Evolutionary conservation across 192 early-diverging fungal species (phyloP).

Genomic region (Kappamyces sp.): DNA sequence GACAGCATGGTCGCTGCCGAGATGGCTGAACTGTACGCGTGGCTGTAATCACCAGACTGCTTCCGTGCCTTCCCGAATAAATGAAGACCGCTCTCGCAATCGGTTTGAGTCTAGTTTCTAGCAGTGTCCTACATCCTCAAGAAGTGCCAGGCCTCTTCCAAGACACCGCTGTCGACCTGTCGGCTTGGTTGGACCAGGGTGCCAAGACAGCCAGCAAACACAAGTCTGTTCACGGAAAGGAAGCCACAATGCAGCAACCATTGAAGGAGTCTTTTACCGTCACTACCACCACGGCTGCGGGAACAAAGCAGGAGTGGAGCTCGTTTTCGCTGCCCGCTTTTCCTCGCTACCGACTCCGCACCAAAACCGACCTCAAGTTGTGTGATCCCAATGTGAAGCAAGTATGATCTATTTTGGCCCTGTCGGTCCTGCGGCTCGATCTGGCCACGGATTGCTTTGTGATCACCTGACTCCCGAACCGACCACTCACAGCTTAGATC

Average conservation of each 20-base stretch:
- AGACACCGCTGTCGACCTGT: no score
- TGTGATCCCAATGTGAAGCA: conserved; percentile 87
- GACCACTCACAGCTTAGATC: background rate
- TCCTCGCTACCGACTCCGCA: conserved; percentile 37
- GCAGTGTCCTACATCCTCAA: no score
- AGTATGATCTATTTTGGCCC: conserved; percentile 33
- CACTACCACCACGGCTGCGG: conserved; percentile 6
- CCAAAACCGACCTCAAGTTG: conserved; percentile 45
- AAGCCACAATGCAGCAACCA: background rate
- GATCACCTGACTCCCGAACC: background rate
- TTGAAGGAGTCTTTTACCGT: background rate
- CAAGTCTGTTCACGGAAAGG: no score
- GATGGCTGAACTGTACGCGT: no score
- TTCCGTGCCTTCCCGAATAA: no score
- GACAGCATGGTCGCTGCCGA: no score
- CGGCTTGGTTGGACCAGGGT: no score
- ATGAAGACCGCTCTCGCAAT: no score
- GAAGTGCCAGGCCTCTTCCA: no score
- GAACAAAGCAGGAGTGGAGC: conserved; percentile 23
- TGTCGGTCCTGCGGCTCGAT: background rate
- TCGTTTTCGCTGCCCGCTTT: conserved; percentile 26
- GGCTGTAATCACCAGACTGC: no score
- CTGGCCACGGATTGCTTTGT: conserved; percentile 5
- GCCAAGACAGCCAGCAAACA: no score
- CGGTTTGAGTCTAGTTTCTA: no score